These are phyloP conservation scores for Claviceps humidiphila DNA, from an alignment of 2,329 filamentous ascomycete genomes.

Conservation along the genomic window DNA sequence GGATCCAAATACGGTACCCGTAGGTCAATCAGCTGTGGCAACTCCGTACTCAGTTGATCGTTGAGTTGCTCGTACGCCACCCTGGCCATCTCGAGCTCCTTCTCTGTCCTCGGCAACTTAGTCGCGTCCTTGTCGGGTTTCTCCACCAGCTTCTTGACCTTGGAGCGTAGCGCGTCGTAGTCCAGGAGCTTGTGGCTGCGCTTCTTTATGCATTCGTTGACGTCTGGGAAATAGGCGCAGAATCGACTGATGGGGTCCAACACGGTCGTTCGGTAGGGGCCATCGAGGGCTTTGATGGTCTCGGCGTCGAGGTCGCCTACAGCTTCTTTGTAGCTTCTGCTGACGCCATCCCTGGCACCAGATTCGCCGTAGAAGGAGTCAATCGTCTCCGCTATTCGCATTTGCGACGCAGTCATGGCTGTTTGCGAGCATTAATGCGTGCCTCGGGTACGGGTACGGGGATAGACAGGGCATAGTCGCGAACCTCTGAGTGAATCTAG, in stretches of 20 bases:
- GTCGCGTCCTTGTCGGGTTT: slow-evolving; percentile 98
- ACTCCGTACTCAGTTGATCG: slow-evolving; percentile 82
- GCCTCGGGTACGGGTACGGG: neutral
- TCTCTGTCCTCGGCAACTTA: slow-evolving; percentile 89
- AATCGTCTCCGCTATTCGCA: slow-evolving; percentile 98
- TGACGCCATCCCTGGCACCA: slow-evolving; percentile 87
- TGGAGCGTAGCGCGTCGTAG: slow-evolving; percentile 89
- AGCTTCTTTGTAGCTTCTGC: slow-evolving; percentile 93
- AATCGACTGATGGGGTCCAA: slow-evolving; percentile 92
- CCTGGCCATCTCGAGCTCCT: slow-evolving; percentile 90
- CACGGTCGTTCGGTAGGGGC: slow-evolving; percentile 86
- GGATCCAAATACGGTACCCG: slow-evolving; percentile 95
- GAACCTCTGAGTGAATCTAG: slow-evolving; percentile 83
- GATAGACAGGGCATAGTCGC: neutral
- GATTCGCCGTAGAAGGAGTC: slow-evolving; percentile 98
- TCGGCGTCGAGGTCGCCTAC: slow-evolving; percentile 96
- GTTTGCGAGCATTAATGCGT: neutral
- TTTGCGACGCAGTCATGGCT: slow-evolving; percentile 98
- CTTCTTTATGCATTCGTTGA: slow-evolving; percentile 99
- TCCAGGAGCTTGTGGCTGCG: slow-evolving; percentile 96
- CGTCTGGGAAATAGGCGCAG: slow-evolving; percentile 96
- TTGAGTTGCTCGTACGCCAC: slow-evolving; percentile 92
- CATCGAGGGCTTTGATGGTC: slow-evolving; percentile 95
- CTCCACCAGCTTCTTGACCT: slow-evolving; percentile 92
- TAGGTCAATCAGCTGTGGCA: slow-evolving; percentile 92